Percentiles rank a stretch among this genome's conserved stretches.
Conservation (phyloP, 164 flowering plant species). For the Euptelea pleiosperma region DNA sequence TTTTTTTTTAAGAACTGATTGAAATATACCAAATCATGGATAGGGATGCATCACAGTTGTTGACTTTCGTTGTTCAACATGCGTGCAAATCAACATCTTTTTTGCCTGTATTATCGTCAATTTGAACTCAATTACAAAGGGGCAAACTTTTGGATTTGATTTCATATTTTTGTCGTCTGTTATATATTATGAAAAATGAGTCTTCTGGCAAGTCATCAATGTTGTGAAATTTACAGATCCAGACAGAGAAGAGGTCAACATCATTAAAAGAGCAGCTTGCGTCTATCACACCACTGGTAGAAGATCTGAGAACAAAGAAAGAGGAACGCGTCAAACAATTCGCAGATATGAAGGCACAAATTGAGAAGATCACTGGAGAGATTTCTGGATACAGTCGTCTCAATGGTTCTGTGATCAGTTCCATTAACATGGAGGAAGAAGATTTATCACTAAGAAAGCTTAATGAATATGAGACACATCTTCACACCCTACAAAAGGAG, state of each 20-base stretch:
- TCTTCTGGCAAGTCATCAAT: neutral
- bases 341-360: constrained; percentile 54
- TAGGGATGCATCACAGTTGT: no score
- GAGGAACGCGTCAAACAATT: constrained; percentile 74
- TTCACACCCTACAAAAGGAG: constrained; percentile 69
- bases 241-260: constrained; percentile 44
- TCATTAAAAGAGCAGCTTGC: constrained; percentile 75
- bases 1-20: no score
- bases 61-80: no score
- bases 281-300: constrained; percentile 56
- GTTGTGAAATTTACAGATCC: constrained; percentile 28
- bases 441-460: constrained; percentile 75
- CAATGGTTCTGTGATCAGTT: constrained; percentile 23
- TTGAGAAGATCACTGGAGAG: constrained; percentile 71
- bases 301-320: constrained; percentile 61
- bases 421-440: constrained; percentile 43
- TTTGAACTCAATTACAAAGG: no score
- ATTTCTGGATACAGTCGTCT: constrained; percentile 54
- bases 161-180: no score
- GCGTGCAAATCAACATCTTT: no score
- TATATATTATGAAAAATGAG: neutral
- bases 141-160: no score
- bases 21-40: no score
- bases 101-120: no score
- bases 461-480: constrained; percentile 59